phyloP scores from a whole-genome alignment of 1,284 basidiomycete genomes.

The Trichosporon ovoides region DNA sequence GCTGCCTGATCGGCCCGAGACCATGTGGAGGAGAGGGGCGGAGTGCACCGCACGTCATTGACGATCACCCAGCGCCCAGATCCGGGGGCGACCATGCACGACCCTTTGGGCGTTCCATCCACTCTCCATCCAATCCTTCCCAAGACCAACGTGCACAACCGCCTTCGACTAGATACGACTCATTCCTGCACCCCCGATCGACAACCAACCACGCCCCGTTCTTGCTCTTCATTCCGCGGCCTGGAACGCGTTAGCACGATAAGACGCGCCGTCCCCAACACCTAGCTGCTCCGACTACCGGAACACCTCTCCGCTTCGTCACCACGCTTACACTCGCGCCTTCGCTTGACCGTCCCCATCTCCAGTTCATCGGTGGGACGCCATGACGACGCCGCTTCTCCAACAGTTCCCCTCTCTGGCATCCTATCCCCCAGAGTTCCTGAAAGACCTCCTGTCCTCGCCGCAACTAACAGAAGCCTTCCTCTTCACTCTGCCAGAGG shows the following conservation, averaged over 20 bases:
- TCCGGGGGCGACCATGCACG: background rate
- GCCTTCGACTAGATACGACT: no score
- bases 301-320: no score
- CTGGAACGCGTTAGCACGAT: no score
- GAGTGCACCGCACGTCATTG: no score
- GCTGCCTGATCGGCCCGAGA: background rate
- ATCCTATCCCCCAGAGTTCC: constrained; percentile 41
- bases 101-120: background rate
- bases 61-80: background rate
- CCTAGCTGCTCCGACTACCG: no score
- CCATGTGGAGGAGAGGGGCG: background rate
- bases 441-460: constrained; percentile 82
- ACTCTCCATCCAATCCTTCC: background rate
- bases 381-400: constrained; percentile 45
- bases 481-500: constrained; percentile 68
- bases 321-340: no score
- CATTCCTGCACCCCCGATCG: no score
- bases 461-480: constrained; percentile 81
- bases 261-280: no score
- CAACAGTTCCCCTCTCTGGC: constrained; percentile 45
- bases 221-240: no score
- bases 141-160: no score
- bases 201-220: no score
- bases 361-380: background rate
- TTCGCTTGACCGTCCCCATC: no score